Percentiles rank a stretch among this genome's conserved stretches.
Evolutionary conservation across 192 early-diverging fungal species (phyloP).

Genomic region (Coemansia sp.): DNA sequence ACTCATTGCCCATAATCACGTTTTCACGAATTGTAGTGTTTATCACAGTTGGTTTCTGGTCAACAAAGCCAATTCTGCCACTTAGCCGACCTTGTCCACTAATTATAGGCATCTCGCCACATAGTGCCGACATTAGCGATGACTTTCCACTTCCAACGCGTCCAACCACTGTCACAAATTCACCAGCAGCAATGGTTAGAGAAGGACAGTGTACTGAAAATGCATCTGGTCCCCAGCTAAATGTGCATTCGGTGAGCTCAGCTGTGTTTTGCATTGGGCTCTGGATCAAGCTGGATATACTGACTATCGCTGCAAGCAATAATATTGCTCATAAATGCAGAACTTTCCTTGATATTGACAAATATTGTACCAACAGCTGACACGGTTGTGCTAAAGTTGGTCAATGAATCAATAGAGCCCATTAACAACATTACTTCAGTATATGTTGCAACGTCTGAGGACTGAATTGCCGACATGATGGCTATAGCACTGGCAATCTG

Average conservation of each 20-base stretch:
- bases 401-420: conserved; percentile 24
- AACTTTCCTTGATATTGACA: background rate
- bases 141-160: conserved; percentile 75
- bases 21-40: conserved; percentile 52
- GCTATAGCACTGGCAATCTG: conserved; percentile 59
- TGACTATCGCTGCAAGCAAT: background rate
- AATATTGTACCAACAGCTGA: background rate
- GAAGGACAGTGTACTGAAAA: conserved; percentile 62
- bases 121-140: conserved; percentile 63
- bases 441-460: conserved; percentile 16
- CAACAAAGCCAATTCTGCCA: conserved; percentile 57
- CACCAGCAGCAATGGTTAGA: conserved; percentile 60
- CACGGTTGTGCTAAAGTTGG: background rate
- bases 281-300: conserved; percentile 3
- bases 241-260: conserved; percentile 21
- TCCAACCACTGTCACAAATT: conserved; percentile 79
- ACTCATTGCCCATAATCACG: conserved; percentile 41
- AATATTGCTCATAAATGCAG: conserved; percentile 6
- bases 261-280: background rate
- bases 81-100: conserved; percentile 65
- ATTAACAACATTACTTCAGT: conserved; percentile 16
- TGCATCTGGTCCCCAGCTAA: conserved; percentile 27
- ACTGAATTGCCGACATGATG: conserved; percentile 58
- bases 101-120: conserved; percentile 81
- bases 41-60: conserved; percentile 47